Evolutionary conservation across 805 yeast species (phyloP).

Genomic region (Ogataea saltuana): DNA sequence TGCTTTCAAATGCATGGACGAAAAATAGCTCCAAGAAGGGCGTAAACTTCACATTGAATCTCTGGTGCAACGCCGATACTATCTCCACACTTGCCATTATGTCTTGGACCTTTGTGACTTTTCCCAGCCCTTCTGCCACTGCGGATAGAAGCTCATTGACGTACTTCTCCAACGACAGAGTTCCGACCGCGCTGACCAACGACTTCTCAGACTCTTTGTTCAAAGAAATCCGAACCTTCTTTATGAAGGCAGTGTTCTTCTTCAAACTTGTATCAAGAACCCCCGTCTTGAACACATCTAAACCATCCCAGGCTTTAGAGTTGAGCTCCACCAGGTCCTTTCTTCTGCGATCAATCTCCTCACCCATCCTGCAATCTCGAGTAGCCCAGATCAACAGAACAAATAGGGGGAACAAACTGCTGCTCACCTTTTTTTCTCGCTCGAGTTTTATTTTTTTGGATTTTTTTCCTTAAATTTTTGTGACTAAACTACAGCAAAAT

Average conservation of each 20-base stretch:
- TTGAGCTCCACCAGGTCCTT: conserved; percentile 42
- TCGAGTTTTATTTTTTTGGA: no score
- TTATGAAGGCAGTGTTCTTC: conserved; percentile 78
- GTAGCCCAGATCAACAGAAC: no score
- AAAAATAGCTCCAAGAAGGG: conserved; percentile 46
- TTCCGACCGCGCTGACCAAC: conserved; percentile 59
- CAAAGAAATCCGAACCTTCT: conserved; percentile 60
- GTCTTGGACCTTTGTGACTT: conserved; percentile 56
- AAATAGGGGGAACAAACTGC: no score
- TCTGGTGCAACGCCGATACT: conserved; percentile 71
- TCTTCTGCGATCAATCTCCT: conserved; percentile 24
- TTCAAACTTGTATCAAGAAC: conserved; percentile 72
- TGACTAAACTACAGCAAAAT: no score
- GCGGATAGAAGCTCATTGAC: conserved; percentile 67
- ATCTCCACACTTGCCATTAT: conserved; percentile 64
- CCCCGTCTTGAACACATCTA: conserved; percentile 32
- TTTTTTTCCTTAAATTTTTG: no score
- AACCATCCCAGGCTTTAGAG: conserved; percentile 55
- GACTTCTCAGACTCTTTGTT: conserved; percentile 49
- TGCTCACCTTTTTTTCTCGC: no score
- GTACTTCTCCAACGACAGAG: conserved; percentile 71
- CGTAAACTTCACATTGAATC: conserved; percentile 60
- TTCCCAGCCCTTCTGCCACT: conserved; percentile 59
- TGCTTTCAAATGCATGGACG: conserved; percentile 41
- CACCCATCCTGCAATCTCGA: no score